Evolutionary conservation across 345 rosid species (phyloP), one percentile per base, ranked within the genome.

Genomic region (Brassica nigra): DNA sequence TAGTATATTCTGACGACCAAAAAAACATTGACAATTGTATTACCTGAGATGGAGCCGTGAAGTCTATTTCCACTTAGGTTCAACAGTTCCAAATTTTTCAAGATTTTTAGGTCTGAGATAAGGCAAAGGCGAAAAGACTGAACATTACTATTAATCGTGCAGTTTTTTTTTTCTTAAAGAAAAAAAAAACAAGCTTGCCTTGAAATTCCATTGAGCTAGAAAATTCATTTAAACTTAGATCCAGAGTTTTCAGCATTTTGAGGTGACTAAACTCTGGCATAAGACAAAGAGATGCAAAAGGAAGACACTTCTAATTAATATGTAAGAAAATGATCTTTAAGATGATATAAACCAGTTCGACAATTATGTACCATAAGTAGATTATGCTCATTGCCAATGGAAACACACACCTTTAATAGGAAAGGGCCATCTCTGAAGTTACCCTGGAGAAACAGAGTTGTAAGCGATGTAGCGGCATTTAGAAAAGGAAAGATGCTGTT

Each of bases 381-480:
- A 10, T 42, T 42, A 42, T 42, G 52, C 12, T 42, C n/a, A 42
- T 9, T 64, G 15, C 23, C 15, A 42, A 68, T 28, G 6, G 29
- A 9, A 49, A 39, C 4, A 29, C 61, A 12, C 42, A 74, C 77
- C 77, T 63, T 44, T 62, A 15, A 2, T 1, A 9, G 62, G 2
- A 62, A 29, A 5, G 14, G 47, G 14, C 69, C 62, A 6, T 33
- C 11, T 14, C 18, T 52, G 57, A 52, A 52, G 57, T 52, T 55
- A 0, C 8, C 18, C 2, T 30, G 6, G 2, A 70, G 64, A 70
- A 33, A 8, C 49, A 70, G 8, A 16, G 6, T 30, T 18, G 15
- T 55, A 12, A 70, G 64, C 55, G 74, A 70, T 55, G 64, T 57
- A 33, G 74, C 64, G 7, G 49, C 64, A 70, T 33, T 70, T 8